These are phyloP conservation scores for Fusarium mundagurra DNA, from an alignment of 2,329 filamentous ascomycete genomes.

Conservation along the genomic window DNA sequence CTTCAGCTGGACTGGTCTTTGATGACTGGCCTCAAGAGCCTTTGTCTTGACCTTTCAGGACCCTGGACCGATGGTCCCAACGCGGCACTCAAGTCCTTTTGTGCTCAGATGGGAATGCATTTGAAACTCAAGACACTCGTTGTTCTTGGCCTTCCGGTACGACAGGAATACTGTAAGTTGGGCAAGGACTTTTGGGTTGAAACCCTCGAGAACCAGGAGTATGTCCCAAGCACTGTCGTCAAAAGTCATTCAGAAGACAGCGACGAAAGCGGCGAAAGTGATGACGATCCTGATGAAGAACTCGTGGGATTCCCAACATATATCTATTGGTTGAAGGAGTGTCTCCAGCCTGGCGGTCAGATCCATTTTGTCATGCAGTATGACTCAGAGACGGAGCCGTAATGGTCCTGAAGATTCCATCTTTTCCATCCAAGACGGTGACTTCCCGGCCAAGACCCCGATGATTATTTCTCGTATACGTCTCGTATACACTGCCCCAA, in stretches of 20 bases:
- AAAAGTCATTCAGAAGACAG: background rate
- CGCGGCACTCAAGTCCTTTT: background rate
- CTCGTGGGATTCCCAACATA: background rate
- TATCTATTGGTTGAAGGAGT: conserved; percentile 6
- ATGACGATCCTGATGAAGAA: background rate
- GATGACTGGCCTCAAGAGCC: conserved; percentile 13
- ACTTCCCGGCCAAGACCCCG: too few relatives aligned
- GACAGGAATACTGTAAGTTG: background rate
- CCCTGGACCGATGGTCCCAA: background rate
- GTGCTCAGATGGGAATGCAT: background rate
- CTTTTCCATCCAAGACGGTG: background rate
- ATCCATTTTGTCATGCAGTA: conserved; percentile 6
- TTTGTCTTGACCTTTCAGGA: conserved; percentile 15
- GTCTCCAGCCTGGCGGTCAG: conserved; percentile 19
- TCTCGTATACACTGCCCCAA: background rate
- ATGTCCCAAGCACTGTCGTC: background rate
- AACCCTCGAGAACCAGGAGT: background rate
- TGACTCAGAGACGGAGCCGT: background rate
- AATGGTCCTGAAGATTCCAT: background rate
- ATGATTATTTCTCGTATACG: background rate
- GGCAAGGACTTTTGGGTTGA: background rate
- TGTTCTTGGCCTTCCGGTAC: background rate
- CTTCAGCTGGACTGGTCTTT: conserved; percentile 12
- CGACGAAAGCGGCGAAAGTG: background rate
- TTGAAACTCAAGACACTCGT: conserved; percentile 24